Conservation (phyloP, 208 protist species). For the Giardia duodenalis region DNA sequence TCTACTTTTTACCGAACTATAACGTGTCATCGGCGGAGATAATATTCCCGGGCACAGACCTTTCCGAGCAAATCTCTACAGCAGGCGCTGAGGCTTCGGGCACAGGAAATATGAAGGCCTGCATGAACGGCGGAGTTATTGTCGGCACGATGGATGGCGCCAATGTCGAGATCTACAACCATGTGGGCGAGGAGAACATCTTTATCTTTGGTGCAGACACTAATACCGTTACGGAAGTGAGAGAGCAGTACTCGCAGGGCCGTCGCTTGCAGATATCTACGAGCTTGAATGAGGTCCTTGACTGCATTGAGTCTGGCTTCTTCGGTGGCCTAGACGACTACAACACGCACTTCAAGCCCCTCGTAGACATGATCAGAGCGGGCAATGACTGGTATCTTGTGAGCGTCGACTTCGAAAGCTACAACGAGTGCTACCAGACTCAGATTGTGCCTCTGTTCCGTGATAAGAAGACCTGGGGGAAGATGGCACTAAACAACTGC, state of each 20-base stretch:
- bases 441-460: conserved; percentile 48
- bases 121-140: conserved; percentile 61
- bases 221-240: conserved; percentile 45
- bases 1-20: conserved; percentile 70
- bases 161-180: conserved; percentile 64
- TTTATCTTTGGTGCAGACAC: conserved; percentile 58
- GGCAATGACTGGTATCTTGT: conserved; percentile 54
- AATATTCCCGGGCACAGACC: conserved; percentile 62
- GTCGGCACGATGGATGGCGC: conserved; percentile 67
- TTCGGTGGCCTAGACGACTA: conserved; percentile 47
- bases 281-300: conserved; percentile 46
- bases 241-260: conserved; percentile 27
- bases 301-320: conserved; percentile 47
- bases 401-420: conserved; percentile 52
- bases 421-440: conserved; percentile 47
- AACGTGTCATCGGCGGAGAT: conserved; percentile 60
- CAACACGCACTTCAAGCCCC: conserved; percentile 43
- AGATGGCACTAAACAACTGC: conserved; percentile 47
- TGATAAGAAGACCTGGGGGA: conserved; percentile 48
- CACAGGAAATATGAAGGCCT: conserved; percentile 69
- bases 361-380: conserved; percentile 46
- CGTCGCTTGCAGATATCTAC: conserved; percentile 15
- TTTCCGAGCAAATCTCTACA: conserved; percentile 66
- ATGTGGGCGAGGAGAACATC: conserved; percentile 59
- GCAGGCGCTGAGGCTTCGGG: conserved; percentile 56